Conservation (phyloP, 176 grass and related monocot genomes). For the Dactylis glomerata region DNA sequence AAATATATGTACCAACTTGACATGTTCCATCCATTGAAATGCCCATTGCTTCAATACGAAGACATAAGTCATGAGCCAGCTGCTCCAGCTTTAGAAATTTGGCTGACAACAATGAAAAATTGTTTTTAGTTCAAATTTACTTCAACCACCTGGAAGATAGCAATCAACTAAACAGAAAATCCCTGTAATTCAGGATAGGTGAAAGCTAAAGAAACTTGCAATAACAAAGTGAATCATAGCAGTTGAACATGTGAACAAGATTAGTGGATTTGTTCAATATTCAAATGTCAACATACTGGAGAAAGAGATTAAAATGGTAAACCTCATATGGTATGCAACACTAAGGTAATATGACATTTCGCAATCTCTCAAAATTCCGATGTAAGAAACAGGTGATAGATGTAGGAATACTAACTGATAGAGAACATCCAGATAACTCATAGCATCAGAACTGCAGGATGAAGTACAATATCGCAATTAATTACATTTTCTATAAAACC, state of each 20-base stretch:
- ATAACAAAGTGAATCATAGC: not conserved
- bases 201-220: slow-evolving; percentile 4
- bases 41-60: slow-evolving; percentile 75
- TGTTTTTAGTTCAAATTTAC: slow-evolving; percentile 30
- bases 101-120: slow-evolving; percentile 51
- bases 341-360: not conserved
- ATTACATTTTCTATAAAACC: not conserved
- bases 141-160: not conserved
- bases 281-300: not conserved
- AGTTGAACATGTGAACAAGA: not conserved
- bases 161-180: slow-evolving; percentile 14
- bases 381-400: not conserved
- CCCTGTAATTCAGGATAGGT: slow-evolving; percentile 11
- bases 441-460: not conserved
- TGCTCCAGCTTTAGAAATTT: slow-evolving; percentile 95
- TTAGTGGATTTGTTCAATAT: not conserved
- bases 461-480: slow-evolving; percentile 20
- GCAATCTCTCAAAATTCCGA: not conserved
- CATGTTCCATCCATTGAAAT: slow-evolving; percentile 86
- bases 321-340: not conserved
- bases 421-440: not conserved
- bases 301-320: slow-evolving; percentile 2
- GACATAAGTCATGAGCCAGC: slow-evolving; percentile 78
- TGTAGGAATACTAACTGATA: not conserved
- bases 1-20: slow-evolving; percentile 97